phyloP scores from a whole-genome alignment of 306 rosid genomes.

The Cucurbita moschata region DNA sequence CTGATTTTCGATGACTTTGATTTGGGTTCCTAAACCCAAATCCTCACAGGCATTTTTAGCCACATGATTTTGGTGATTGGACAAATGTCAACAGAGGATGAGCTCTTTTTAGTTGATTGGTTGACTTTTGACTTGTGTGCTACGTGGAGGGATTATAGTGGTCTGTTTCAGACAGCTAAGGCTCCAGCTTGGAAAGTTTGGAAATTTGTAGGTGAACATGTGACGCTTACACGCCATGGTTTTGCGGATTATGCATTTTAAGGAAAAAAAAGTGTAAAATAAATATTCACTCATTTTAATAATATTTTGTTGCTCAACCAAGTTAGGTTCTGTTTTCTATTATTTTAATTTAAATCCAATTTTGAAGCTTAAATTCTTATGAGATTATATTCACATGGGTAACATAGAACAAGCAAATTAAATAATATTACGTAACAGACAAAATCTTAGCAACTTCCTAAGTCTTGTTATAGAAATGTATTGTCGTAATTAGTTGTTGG shows the following conservation, averaged over 20 bases:
- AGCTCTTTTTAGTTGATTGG: slow-evolving; percentile 12
- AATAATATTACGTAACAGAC: no score
- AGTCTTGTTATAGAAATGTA: not conserved
- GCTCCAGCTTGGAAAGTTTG: slow-evolving; percentile 15
- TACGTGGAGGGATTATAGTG: slow-evolving; percentile 16
- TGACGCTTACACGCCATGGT: slow-evolving; percentile 16
- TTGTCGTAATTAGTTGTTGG: not conserved
- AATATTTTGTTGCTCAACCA: slow-evolving; percentile 8
- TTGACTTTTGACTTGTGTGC: slow-evolving; percentile 24
- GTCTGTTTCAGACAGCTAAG: not conserved
- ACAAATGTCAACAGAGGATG: slow-evolving; percentile 23
- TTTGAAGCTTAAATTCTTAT: no score
- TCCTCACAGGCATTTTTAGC: not conserved
- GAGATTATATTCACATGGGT: not conserved
- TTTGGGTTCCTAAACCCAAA: not conserved
- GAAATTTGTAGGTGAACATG: slow-evolving; percentile 18
- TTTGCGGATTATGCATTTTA: not conserved
- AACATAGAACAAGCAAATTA: no score
- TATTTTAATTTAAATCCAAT: not conserved
- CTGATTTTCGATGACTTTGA: slow-evolving; percentile 45
- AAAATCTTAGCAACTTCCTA: not conserved
- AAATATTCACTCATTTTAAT: not conserved
- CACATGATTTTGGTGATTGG: not conserved
- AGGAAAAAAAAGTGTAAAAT: no score
- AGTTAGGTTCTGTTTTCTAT: not conserved